Conservation (phyloP, 306 rosid species). For the Medicago lupulina region DNA sequence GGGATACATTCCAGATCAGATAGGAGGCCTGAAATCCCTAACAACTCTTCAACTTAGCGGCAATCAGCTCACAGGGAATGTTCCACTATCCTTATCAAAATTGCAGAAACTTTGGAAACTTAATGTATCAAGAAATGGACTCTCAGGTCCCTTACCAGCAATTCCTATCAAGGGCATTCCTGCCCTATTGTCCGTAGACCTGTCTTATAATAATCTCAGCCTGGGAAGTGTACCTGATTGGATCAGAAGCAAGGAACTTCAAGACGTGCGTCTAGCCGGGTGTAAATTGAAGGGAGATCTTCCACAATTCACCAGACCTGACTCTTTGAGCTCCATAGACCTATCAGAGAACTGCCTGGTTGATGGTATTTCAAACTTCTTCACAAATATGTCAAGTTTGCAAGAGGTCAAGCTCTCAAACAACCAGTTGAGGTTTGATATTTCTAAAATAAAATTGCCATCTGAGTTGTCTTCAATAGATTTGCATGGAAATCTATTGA, state of each 20-base stretch:
- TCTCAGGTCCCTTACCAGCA: conserved; percentile 73
- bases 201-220: conserved; percentile 82
- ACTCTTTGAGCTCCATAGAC: conserved; percentile 78
- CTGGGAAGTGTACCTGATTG: conserved; percentile 83
- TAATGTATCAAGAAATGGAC: conserved; percentile 76
- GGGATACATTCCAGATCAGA: conserved; percentile 76
- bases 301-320: conserved; percentile 66
- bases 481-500: conserved; percentile 69
- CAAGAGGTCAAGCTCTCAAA: conserved; percentile 78
- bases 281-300: conserved; percentile 77
- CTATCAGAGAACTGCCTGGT: conserved; percentile 74
- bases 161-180: conserved; percentile 65
- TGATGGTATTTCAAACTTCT: conserved; percentile 64
- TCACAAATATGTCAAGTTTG: conserved; percentile 71
- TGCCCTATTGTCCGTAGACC: conserved; percentile 84
- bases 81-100: conserved; percentile 76
- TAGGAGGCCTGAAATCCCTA: conserved; percentile 71
- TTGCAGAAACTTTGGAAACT: conserved; percentile 87
- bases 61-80: conserved; percentile 66
- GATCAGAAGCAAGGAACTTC: conserved; percentile 76
- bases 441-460: conserved; percentile 67
- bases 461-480: conserved; percentile 60
- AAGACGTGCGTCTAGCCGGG: conserved; percentile 80
- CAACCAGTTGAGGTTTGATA: conserved; percentile 74
- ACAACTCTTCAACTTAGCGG: conserved; percentile 70